Conservation (phyloP, 768 basidiomycete species). For the Mycena latifolia region DNA sequence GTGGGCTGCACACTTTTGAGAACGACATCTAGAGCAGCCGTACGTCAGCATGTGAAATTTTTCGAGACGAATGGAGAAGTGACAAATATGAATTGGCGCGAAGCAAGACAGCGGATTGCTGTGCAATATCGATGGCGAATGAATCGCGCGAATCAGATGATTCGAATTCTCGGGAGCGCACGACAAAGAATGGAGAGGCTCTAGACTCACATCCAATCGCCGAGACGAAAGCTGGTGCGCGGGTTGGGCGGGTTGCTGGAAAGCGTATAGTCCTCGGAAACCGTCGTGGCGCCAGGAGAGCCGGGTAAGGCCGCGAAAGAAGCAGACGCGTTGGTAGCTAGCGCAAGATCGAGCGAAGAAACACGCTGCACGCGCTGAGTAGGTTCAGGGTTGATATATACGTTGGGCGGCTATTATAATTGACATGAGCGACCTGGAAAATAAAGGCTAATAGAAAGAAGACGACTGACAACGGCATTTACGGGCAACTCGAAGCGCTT, state of each 20-base stretch:
- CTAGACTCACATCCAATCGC: constrained; percentile 88
- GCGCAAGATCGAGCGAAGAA: constrained; percentile 1
- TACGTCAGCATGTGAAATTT: constrained; percentile 41
- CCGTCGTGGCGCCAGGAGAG: constrained; percentile 37
- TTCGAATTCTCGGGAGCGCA: background rate
- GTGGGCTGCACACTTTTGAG: constrained; percentile 80
- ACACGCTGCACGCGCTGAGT: constrained; percentile 4
- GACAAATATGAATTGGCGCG: constrained; percentile 28
- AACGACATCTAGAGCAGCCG: constrained; percentile 64
- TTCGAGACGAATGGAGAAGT: constrained; percentile 33
- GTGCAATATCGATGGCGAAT: constrained; percentile 38
- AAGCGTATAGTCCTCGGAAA: constrained; percentile 61
- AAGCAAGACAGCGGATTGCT: constrained; percentile 26
- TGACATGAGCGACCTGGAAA: constrained; percentile 38
- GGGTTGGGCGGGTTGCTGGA: constrained; percentile 82
- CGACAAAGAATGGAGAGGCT: constrained; percentile 24
- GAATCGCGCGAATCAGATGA: constrained; percentile 32
- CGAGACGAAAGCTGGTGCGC: constrained; percentile 72
- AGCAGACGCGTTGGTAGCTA: background rate
- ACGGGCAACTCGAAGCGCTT: constrained; percentile 49
- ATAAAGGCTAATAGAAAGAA: constrained; percentile 9
- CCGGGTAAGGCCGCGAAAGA: constrained; percentile 23
- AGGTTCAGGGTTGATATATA: constrained; percentile 43
- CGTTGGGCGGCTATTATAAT: constrained; percentile 32
- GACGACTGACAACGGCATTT: constrained; percentile 25